A percentile compares a stretch with the other conserved stretches of the same genome.
These are phyloP conservation scores for Exidia glandulosa DNA, from an alignment of 768 basidiomycete genomes.

Conservation along the genomic window DNA sequence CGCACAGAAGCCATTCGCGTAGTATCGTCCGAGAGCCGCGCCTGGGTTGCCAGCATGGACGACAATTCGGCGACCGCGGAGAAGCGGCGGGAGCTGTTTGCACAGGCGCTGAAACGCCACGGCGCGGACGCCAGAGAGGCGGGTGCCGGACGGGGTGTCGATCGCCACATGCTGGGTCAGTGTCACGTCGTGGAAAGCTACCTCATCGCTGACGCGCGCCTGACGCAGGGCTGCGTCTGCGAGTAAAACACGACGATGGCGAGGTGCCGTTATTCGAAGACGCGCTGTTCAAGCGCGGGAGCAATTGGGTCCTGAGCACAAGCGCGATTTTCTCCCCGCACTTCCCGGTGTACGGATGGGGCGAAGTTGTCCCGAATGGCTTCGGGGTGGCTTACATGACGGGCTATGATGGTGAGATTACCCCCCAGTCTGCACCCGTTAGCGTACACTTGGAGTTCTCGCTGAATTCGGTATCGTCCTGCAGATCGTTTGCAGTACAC, in stretches of 20 bases:
- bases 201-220: not conserved
- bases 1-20: conserved; percentile 91
- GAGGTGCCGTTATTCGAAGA: conserved; percentile 66
- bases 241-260: conserved; percentile 48
- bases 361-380: conserved; percentile 87
- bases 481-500: conserved; percentile 76
- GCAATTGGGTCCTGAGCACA: conserved; percentile 83
- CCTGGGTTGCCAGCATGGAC: conserved; percentile 70
- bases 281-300: conserved; percentile 57
- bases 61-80: conserved; percentile 29
- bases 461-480: not conserved
- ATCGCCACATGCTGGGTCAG: conserved; percentile 79
- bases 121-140: conserved; percentile 52
- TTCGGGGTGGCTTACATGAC: conserved; percentile 95
- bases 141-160: conserved; percentile 63
- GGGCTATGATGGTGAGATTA: conserved; percentile 57
- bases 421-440: not conserved
- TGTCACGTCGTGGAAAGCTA: not conserved
- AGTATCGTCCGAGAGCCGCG: conserved; percentile 63
- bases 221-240: conserved; percentile 54
- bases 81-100: conserved; percentile 43
- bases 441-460: not conserved
- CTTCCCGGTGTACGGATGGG: conserved; percentile 86
- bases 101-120: conserved; percentile 53
- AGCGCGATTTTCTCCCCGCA: conserved; percentile 81